Conservation (phyloP, 2,329 filamentous ascomycete genomes). For the Hymenoscyphus infarciens region DNA sequence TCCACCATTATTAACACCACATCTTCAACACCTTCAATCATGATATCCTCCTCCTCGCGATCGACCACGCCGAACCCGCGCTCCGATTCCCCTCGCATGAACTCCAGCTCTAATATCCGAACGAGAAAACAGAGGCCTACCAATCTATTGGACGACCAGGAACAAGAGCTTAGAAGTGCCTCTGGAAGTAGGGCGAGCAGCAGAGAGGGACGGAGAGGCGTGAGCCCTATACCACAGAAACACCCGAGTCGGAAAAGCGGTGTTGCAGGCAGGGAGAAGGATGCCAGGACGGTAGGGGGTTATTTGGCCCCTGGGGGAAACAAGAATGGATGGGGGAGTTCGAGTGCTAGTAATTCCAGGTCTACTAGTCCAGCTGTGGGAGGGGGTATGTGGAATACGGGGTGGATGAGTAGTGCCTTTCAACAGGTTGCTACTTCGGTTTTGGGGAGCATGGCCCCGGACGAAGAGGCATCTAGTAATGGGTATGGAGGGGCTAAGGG, state of each 20-base stretch:
- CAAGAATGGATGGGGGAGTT: constrained; percentile 11
- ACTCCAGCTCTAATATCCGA: constrained; percentile 25
- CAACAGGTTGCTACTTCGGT: constrained; percentile 36
- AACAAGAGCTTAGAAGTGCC: constrained; percentile 31
- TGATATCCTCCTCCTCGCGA: constrained; percentile 18
- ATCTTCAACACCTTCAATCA: constrained; percentile 12
- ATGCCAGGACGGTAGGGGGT: constrained; percentile 20
- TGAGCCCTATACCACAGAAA: constrained; percentile 48
- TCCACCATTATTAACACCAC: neutral
- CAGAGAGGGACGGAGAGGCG: constrained; percentile 39
- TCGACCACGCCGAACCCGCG: constrained; percentile 12
- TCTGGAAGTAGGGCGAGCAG: constrained; percentile 39
- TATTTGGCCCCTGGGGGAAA: constrained; percentile 17
- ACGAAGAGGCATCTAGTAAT: constrained; percentile 12
- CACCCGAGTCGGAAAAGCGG: constrained; percentile 33
- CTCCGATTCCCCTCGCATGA: constrained; percentile 10
- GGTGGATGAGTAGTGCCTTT: constrained; percentile 33
- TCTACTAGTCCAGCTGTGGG: neutral
- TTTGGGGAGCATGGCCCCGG: constrained; percentile 29
- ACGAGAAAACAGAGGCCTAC: constrained; percentile 32
- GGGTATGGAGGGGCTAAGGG: neutral
- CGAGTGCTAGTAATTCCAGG: constrained; percentile 10
- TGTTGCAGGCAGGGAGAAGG: constrained; percentile 15
- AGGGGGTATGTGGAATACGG: constrained; percentile 26
- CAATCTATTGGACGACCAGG: constrained; percentile 25